Percentiles rank a stretch among this genome's conserved stretches.
phyloP scores from a whole-genome alignment of 768 basidiomycete species.

The Boletus speciosus region DNA sequence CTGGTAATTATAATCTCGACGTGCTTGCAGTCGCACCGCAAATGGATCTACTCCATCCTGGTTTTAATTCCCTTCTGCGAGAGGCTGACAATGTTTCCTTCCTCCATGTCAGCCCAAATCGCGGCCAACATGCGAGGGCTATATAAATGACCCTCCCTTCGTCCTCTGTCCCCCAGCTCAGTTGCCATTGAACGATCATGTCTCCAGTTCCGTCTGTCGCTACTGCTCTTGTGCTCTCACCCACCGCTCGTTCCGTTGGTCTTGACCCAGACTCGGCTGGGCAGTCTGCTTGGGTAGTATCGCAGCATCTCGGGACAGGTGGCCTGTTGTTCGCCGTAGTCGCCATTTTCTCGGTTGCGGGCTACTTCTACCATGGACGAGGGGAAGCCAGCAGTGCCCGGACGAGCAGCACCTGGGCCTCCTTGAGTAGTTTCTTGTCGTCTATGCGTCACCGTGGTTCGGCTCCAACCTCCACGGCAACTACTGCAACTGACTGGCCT shows the following conservation, averaged over 20 bases:
- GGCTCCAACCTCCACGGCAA: background rate
- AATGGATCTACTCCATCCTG: background rate
- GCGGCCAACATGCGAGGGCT: constrained; percentile 2
- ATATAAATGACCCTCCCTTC: constrained; percentile 3
- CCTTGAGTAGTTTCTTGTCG: constrained; percentile 5
- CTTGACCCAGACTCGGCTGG: background rate
- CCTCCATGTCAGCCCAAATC: constrained; percentile 1
- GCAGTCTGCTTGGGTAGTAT: background rate
- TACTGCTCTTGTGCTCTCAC: constrained; percentile 1
- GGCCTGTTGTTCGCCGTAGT: constrained; percentile 13
- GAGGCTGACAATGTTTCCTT: constrained; percentile 9
- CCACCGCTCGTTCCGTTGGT: constrained; percentile 1
- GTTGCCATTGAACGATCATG: constrained; percentile 10
- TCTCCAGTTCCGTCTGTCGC: constrained; percentile 14
- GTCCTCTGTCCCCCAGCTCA: background rate
- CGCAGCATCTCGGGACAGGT: constrained; percentile 8
- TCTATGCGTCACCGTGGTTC: constrained; percentile 3
- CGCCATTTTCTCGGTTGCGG: constrained; percentile 10
- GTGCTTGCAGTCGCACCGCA: background rate
- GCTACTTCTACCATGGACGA: constrained; percentile 17
- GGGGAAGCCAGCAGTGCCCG: background rate
- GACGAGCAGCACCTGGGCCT: constrained; percentile 4
- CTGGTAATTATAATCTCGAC: background rate
- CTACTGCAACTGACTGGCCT: background rate
- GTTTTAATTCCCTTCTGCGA: background rate